A percentile compares a stretch with the other conserved stretches of the same genome.
Evolutionary conservation across 2,329 filamentous ascomycete genomes (phyloP).

Genomic region (Neophaeococcomyces aloes): DNA sequence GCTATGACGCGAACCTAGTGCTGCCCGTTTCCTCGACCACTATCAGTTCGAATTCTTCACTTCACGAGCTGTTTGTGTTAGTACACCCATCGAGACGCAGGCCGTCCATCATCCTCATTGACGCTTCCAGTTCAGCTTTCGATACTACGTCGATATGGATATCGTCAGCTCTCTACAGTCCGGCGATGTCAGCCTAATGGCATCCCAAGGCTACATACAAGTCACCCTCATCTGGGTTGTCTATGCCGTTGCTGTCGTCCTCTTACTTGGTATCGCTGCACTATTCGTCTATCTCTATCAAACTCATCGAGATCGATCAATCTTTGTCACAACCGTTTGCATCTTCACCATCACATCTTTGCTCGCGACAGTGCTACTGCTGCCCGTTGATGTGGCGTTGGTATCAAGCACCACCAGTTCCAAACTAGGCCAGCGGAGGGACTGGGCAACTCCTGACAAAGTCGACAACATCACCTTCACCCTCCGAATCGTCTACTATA

Average conservation of each 20-base stretch:
- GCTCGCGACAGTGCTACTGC: conserved; percentile 80
- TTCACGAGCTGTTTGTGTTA: no score
- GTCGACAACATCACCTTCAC: conserved; percentile 69
- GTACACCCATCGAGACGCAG: no score
- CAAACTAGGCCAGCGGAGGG: conserved; percentile 70
- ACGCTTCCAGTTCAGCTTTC: not conserved
- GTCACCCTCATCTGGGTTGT: conserved; percentile 89
- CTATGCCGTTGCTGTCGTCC: conserved; percentile 69
- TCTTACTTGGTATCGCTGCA: conserved; percentile 66
- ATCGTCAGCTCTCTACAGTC: not conserved
- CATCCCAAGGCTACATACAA: conserved; percentile 53
- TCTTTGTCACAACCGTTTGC: conserved; percentile 69
- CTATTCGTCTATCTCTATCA: conserved; percentile 91
- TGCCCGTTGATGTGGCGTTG: conserved; percentile 90
- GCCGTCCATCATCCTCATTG: no score
- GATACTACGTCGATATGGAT: not conserved
- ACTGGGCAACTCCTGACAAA: conserved; percentile 80
- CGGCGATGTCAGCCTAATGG: conserved; percentile 35
- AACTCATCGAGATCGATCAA: conserved; percentile 72
- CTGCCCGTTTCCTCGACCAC: no score
- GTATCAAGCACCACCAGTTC: conserved; percentile 77
- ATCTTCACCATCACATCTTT: conserved; percentile 79
- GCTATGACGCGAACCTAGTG: no score
- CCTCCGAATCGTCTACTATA: conserved; percentile 83
- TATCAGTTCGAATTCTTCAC: no score